Evolutionary conservation across 768 basidiomycete genomes (phyloP).

Genomic region (Antrodiella citrinella): DNA sequence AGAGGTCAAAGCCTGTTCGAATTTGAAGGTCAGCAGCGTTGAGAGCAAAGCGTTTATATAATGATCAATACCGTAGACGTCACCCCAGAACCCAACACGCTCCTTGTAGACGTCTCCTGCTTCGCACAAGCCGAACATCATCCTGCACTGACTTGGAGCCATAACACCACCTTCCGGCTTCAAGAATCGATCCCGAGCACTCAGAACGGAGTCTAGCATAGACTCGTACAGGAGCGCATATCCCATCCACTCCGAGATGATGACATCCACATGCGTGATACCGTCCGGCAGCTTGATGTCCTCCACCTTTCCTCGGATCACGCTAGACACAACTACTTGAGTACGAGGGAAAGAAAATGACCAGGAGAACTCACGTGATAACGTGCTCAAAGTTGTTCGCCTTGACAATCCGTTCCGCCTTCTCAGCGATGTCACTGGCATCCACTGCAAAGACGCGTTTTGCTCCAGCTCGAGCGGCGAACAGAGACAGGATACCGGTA

Average conservation of each 20-base stretch:
- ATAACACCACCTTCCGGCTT: constrained; percentile 63
- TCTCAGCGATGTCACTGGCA: constrained; percentile 62
- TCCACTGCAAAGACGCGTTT: constrained; percentile 89
- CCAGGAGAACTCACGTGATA: too few species aligned
- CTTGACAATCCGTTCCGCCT: constrained; percentile 40
- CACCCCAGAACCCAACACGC: constrained; percentile 82
- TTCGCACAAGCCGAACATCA: constrained; percentile 80
- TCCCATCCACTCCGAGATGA: constrained; percentile 98
- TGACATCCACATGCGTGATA: constrained; percentile 78
- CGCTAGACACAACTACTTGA: constrained; percentile 29
- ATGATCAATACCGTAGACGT: constrained; percentile 73
- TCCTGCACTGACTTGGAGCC: constrained; percentile 84
- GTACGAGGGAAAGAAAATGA: constrained; percentile 12
- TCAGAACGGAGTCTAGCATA: constrained; percentile 93
- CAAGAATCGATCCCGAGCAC: constrained; percentile 83
- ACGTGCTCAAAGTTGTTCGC: constrained; percentile 51
- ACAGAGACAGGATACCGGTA: constrained; percentile 85
- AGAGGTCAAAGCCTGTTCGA: constrained; percentile 74
- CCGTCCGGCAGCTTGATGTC: constrained; percentile 70
- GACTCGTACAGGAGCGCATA: constrained; percentile 89
- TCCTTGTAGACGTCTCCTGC: constrained; percentile 70
- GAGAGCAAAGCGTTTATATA: neutral
- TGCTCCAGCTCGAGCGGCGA: constrained; percentile 85
- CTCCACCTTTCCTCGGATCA: constrained; percentile 88
- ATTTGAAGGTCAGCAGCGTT: neutral